Evolutionary conservation across 1,139 yeast genomes (phyloP).

Genomic region (Candida neerlandica): DNA sequence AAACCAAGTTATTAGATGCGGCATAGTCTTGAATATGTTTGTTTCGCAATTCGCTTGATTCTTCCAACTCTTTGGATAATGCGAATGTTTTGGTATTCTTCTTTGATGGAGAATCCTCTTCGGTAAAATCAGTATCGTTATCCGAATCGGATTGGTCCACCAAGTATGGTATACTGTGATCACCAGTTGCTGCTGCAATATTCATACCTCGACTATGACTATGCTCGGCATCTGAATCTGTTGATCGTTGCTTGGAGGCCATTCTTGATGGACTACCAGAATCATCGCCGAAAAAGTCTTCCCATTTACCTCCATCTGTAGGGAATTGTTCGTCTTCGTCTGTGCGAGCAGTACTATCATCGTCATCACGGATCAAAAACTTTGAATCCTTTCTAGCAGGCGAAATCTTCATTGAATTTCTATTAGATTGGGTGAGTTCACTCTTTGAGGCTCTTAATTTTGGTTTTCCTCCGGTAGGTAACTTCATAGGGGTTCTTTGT

Average conservation of each 20-base stretch:
- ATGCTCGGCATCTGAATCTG: conserved; percentile 25
- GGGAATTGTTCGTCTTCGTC: conserved; percentile 11
- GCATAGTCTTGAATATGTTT: conserved; percentile 51
- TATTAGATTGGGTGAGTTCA: conserved; percentile 24
- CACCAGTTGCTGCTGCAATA: conserved; percentile 10
- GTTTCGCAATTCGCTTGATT: conserved; percentile 7
- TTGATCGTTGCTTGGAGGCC: neutral
- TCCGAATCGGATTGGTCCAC: conserved; percentile 44
- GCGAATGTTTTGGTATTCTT: conserved; percentile 17
- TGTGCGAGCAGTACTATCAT: conserved; percentile 11
- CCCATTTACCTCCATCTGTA: conserved; percentile 41
- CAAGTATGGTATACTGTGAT: conserved; percentile 28
- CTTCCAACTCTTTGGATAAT: conserved; percentile 26
- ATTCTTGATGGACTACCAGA: conserved; percentile 26
- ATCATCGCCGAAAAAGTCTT: conserved; percentile 41
- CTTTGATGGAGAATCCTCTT: conserved; percentile 9
- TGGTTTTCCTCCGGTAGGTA: conserved; percentile 8
- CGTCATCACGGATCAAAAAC: conserved; percentile 32
- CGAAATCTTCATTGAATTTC: conserved; percentile 29
- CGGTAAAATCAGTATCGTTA: conserved; percentile 17
- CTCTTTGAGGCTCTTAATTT: conserved; percentile 17
- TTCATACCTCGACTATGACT: conserved; percentile 14
- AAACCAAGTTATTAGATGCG: conserved; percentile 45
- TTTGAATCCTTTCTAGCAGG: conserved; percentile 42
- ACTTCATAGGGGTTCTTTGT: conserved; percentile 13